Conservation (phyloP, 257 asterid genomes). For the Avicennia marina region DNA sequence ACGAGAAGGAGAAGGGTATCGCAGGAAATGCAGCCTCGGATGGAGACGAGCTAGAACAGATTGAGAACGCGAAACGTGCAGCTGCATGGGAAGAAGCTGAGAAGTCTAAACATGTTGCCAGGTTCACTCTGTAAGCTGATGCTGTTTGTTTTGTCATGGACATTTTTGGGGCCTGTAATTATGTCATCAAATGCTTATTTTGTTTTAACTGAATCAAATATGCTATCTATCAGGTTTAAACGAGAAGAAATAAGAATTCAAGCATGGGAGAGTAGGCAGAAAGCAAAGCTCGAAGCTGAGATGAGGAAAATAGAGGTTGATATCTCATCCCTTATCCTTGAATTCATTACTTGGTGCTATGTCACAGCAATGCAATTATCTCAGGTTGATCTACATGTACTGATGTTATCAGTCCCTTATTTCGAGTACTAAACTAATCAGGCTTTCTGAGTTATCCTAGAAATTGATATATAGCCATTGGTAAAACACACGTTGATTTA, state of each 20-base stretch:
- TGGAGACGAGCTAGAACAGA: conserved; percentile 46
- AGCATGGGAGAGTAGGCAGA: conserved; percentile 97
- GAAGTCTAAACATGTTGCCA: conserved; percentile 75
- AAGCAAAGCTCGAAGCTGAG: conserved; percentile 91
- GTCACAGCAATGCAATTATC: background rate
- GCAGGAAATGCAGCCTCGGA: conserved; percentile 28
- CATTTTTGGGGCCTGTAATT: no score
- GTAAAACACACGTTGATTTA: no score
- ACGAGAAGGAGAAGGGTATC: conserved; percentile 47
- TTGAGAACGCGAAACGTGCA: conserved; percentile 77
- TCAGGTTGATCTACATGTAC: no score
- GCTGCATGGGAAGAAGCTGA: conserved; percentile 96
- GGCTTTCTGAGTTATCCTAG: no score
- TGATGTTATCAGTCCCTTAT: no score
- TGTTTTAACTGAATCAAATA: background rate
- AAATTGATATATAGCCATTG: no score
- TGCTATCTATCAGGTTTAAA: conserved; percentile 64
- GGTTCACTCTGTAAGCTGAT: conserved; percentile 51
- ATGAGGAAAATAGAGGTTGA: conserved; percentile 92
- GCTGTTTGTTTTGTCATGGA: no score
- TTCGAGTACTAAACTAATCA: no score
- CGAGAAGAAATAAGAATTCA: conserved; percentile 86
- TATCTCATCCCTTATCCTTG: background rate
- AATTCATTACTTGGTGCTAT: no score
- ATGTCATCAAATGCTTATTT: background rate